phyloP scores from a whole-genome alignment of 2,329 filamentous ascomycete genomes.

The Aspergillus sp. region DNA sequence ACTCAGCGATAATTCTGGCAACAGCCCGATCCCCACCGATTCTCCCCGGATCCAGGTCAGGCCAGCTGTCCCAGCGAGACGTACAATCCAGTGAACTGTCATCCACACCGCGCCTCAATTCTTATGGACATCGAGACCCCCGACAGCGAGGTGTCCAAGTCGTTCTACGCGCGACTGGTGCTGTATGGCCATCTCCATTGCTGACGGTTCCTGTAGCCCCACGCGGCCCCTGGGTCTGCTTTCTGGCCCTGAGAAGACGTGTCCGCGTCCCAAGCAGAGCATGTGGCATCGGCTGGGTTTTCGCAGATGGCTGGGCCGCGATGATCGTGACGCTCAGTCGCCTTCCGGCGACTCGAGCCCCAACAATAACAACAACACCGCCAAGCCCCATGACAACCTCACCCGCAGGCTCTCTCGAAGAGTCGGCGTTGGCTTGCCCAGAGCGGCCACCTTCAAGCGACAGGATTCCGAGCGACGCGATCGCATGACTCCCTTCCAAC shows the following conservation, averaged over 20 bases:
- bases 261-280: slow-evolving; percentile 30
- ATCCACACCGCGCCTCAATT: slow-evolving; percentile 11
- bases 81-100: not conserved
- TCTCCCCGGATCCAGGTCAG: slow-evolving; percentile 2
- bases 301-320: slow-evolving; percentile 34
- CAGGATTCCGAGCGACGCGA: slow-evolving; percentile 73
- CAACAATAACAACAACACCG: slow-evolving; percentile 9
- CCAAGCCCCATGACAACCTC: slow-evolving; percentile 21
- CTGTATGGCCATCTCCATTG: slow-evolving; percentile 35
- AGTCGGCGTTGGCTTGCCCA: slow-evolving; percentile 69
- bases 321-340: slow-evolving; percentile 25
- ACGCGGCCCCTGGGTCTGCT: slow-evolving; percentile 26
- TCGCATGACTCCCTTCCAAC: slow-evolving; percentile 57
- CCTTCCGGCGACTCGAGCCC: slow-evolving; percentile 8
- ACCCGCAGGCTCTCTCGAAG: slow-evolving; percentile 29
- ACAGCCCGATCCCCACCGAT: slow-evolving; percentile 12
- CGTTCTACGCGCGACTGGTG: slow-evolving; percentile 23
- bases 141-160: slow-evolving; percentile 26
- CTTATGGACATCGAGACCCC: slow-evolving; percentile 30
- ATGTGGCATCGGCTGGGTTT: slow-evolving; percentile 39
- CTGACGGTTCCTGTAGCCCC: slow-evolving; percentile 29
- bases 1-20: slow-evolving; percentile 7
- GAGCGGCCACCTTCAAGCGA: slow-evolving; percentile 68
- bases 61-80: not conserved
- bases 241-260: slow-evolving; percentile 24